Evolutionary conservation across 257 asterid species (phyloP).

Genomic region (Solanum habrochaites): DNA sequence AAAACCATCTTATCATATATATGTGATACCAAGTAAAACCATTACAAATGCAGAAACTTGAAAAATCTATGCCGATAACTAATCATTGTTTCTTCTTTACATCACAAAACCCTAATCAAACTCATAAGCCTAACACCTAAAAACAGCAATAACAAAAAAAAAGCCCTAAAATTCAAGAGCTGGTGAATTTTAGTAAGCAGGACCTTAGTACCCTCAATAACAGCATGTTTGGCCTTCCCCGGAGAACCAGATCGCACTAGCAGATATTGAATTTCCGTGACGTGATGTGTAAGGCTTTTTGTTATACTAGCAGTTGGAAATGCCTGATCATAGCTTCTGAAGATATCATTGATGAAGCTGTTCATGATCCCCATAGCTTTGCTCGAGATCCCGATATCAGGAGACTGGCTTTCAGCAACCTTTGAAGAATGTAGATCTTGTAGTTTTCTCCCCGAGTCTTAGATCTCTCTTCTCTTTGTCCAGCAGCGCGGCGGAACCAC

Average conservation of each 20-base stretch:
- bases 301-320: not conserved
- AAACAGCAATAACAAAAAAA: no score
- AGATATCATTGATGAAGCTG: conserved; percentile 11
- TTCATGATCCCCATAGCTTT: conserved; percentile 13
- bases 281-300: conserved; percentile 7
- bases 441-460: not conserved
- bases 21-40: no score
- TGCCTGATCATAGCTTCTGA: conserved; percentile 9
- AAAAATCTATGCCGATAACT: not conserved
- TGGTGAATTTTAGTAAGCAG: conserved; percentile 9
- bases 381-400: not conserved
- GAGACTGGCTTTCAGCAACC: conserved; percentile 10
- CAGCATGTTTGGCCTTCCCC: conserved; percentile 13
- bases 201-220: conserved; percentile 7
- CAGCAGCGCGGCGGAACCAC: not conserved
- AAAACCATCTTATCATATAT: no score
- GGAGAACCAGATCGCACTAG: conserved; percentile 5
- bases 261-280: conserved; percentile 10
- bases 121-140: not conserved
- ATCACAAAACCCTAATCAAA: not conserved
- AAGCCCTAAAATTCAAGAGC: not conserved
- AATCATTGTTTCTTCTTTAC: not conserved
- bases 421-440: conserved; percentile 11
- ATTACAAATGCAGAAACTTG: not conserved
- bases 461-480: conserved; percentile 2